phyloP scores from a whole-genome alignment of 1,284 basidiomycete species.

The Sutorius eximius region DNA sequence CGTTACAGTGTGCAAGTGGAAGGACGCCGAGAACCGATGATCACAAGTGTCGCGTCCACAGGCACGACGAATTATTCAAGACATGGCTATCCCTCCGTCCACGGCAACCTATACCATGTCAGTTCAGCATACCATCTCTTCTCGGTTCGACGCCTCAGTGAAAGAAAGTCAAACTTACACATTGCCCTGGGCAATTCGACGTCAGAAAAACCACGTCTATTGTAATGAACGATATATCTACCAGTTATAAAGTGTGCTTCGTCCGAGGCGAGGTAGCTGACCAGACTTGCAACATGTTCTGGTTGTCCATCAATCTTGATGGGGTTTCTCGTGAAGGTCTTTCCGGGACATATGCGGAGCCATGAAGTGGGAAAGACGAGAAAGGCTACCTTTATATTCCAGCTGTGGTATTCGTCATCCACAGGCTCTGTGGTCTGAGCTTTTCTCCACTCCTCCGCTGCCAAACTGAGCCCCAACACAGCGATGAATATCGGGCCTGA shows the following conservation, averaged over 20 bases:
- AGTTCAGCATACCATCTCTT: neutral
- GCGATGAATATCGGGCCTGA: neutral
- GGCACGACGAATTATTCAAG: conserved; percentile 2
- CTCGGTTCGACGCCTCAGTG: no score
- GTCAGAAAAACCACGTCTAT: neutral
- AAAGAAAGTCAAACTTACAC: conserved; percentile 5
- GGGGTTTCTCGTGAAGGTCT: neutral
- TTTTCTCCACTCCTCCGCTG: neutral
- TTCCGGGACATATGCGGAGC: neutral
- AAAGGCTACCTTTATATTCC: neutral
- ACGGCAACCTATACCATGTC: conserved; percentile 7
- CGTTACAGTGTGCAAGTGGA: neutral
- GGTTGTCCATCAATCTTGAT: conserved; percentile 12
- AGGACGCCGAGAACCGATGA: neutral
- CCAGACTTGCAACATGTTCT: conserved; percentile 21
- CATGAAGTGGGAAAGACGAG: neutral
- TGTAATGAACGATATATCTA: neutral
- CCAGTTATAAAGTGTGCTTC: conserved; percentile 24
- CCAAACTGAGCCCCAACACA: neutral
- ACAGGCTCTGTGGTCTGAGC: neutral
- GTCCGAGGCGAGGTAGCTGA: conserved; percentile 22
- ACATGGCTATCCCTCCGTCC: conserved; percentile 13
- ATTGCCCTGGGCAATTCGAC: conserved; percentile 12
- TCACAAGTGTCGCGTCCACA: neutral
- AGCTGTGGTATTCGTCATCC: neutral